Conservation (phyloP, 2,329 filamentous ascomycete genomes). For the Graphilbum ipis-grandicollis region DNA sequence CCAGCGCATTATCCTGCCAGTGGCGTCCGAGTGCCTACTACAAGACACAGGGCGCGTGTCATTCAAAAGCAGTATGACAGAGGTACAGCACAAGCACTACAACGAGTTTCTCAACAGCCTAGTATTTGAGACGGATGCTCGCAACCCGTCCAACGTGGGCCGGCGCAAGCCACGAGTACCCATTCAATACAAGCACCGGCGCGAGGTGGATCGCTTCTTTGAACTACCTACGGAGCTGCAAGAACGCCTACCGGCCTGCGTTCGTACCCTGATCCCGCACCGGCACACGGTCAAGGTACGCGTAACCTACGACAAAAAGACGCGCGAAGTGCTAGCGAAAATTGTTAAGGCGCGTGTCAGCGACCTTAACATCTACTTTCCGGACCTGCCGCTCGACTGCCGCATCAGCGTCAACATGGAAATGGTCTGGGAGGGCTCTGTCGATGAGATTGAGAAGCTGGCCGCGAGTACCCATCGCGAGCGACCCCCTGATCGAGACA, state of each 20-base stretch:
- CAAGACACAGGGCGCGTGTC: conserved; percentile 33
- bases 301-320: conserved; percentile 61
- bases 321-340: conserved; percentile 48
- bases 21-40: conserved; percentile 56
- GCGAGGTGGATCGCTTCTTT: conserved; percentile 77
- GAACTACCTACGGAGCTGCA: conserved; percentile 47
- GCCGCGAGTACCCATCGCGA: conserved; percentile 19
- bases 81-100: conserved; percentile 72
- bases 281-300: conserved; percentile 46
- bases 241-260: conserved; percentile 43
- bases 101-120: conserved; percentile 71
- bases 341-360: conserved; percentile 85
- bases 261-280: conserved; percentile 41
- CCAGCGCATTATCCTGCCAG: conserved; percentile 47
- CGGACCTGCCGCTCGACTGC: conserved; percentile 65
- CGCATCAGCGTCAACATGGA: conserved; percentile 90
- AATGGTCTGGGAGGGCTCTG: conserved; percentile 63
- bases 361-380: conserved; percentile 77
- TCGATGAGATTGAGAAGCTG: conserved; percentile 33
- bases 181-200: conserved; percentile 66
- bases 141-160: conserved; percentile 26
- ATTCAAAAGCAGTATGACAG: conserved; percentile 82
- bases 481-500: conserved; percentile 46
- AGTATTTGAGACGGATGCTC: conserved; percentile 39
- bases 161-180: conserved; percentile 32